phyloP scores from a whole-genome alignment of 768 basidiomycete species.

The Pilatotrama ljubarskyi region DNA sequence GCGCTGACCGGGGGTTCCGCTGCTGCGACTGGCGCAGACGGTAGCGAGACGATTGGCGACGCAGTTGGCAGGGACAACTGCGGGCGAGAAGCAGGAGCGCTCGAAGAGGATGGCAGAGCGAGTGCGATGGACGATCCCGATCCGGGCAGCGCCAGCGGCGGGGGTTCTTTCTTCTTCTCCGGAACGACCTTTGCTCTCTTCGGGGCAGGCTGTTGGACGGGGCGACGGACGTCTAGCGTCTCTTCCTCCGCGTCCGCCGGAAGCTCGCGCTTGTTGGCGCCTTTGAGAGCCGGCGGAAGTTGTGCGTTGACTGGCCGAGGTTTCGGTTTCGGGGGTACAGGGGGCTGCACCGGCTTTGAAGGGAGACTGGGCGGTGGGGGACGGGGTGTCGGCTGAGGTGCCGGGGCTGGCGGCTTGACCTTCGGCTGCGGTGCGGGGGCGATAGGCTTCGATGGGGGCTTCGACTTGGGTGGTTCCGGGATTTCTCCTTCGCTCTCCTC shows the following conservation, averaged over 20 bases:
- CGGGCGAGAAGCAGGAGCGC: not conserved
- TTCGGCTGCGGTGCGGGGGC: not conserved
- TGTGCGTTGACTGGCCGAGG: not conserved
- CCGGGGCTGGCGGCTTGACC: conserved; percentile 1
- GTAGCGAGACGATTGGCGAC: not conserved
- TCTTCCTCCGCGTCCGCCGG: conserved; percentile 18
- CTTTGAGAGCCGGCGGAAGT: not conserved
- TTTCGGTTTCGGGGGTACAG: not conserved
- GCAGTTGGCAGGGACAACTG: conserved; percentile 22
- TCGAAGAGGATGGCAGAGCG: conserved; percentile 1
- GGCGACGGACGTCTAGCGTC: conserved; percentile 4
- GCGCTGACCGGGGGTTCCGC: conserved; percentile 1
- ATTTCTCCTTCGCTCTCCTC: conserved; percentile 32
- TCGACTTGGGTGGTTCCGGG: conserved; percentile 15
- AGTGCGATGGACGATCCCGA: conserved; percentile 9
- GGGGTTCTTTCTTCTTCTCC: conserved; percentile 16
- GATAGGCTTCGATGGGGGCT: conserved; percentile 4
- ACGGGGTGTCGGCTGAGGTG: conserved; percentile 9
- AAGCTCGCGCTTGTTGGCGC: conserved; percentile 22
- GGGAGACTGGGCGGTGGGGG: not conserved
- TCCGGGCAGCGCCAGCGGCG: conserved; percentile 22
- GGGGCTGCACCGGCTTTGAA: not conserved
- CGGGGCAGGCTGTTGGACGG: conserved; percentile 12
- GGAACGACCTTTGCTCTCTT: conserved; percentile 18
- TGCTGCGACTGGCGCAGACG: not conserved